These are phyloP conservation scores for Alnus rubra DNA, from an alignment of 306 rosid genomes.

Conservation along the genomic window DNA sequence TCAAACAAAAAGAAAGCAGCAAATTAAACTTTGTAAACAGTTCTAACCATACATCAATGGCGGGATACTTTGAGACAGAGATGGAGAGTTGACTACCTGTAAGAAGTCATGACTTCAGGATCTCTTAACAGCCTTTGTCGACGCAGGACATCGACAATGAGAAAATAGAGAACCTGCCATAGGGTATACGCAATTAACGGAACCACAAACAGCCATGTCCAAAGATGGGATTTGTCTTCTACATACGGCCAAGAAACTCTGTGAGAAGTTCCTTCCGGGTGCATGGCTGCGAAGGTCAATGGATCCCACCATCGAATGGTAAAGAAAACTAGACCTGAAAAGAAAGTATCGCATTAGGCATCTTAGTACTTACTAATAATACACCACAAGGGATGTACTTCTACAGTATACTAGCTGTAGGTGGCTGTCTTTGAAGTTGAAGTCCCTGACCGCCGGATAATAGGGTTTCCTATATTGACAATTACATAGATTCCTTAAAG, in stretches of 20 bases:
- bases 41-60: not conserved
- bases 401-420: too few relatives aligned
- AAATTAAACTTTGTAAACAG: conserved; percentile 5
- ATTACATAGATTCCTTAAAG: too few relatives aligned
- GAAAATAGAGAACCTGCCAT: conserved; percentile 86
- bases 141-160: conserved; percentile 81
- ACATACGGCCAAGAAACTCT: conserved; percentile 87
- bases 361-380: not conserved
- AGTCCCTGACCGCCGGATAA: too few relatives aligned
- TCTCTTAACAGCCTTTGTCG: conserved; percentile 79
- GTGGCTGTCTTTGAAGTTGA: too few relatives aligned
- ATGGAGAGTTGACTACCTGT: conserved; percentile 44
- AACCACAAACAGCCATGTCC: conserved; percentile 82
- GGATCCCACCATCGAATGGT: conserved; percentile 97
- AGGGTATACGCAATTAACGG: conserved; percentile 78
- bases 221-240: conserved; percentile 65
- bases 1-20: not conserved
- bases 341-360: conserved; percentile 4
- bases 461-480: too few relatives aligned
- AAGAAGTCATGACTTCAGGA: conserved; percentile 98
- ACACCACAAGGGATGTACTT: not conserved
- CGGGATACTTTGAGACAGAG: not conserved
- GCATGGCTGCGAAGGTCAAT: conserved; percentile 75
- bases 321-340: conserved; percentile 85
- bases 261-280: conserved; percentile 59